phyloP scores from a whole-genome alignment of 805 yeast species.

The Hanseniaspora lindneri region DNA sequence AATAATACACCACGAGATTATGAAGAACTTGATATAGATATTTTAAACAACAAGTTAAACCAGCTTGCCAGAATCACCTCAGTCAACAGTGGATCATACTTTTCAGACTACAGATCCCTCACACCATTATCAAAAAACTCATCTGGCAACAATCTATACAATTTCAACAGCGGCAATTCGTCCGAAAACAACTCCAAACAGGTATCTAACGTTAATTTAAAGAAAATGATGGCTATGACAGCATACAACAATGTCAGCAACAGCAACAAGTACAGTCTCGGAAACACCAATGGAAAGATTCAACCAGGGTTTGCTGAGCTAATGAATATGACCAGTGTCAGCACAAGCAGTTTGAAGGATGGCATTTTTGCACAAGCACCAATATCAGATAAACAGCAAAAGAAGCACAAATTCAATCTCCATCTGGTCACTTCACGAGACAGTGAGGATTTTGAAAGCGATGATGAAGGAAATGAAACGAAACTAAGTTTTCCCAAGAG shows the following conservation, averaged over 20 bases:
- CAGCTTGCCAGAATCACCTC: slow-evolving; percentile 12
- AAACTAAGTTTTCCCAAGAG: not conserved
- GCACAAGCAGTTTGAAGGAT: not conserved
- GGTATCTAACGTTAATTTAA: slow-evolving; percentile 8
- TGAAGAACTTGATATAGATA: not conserved
- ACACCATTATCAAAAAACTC: slow-evolving; percentile 5
- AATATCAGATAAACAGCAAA: not conserved
- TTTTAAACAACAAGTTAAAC: not conserved
- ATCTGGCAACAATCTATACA: not conserved
- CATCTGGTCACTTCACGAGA: slow-evolving; percentile 7
- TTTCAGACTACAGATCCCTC: slow-evolving; percentile 4
- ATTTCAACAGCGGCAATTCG: not conserved
- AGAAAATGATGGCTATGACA: slow-evolving; percentile 12
- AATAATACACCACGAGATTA: not conserved
- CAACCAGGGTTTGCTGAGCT: not conserved
- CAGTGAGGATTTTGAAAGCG: slow-evolving; percentile 2
- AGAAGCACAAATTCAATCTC: slow-evolving; percentile 1
- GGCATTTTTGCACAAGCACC: too few relatives aligned
- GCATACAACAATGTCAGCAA: not conserved
- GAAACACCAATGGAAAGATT: not conserved
- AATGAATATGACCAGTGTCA: not conserved
- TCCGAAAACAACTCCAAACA: slow-evolving; percentile 8
- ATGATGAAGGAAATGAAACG: not conserved
- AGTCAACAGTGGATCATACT: slow-evolving; percentile 12
- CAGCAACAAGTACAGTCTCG: too few relatives aligned